Percentiles rank a stretch among this genome's conserved stretches.
These are phyloP conservation scores for Claviceps spartinae DNA, from an alignment of 2,329 filamentous ascomycete genomes.

Conservation along the genomic window DNA sequence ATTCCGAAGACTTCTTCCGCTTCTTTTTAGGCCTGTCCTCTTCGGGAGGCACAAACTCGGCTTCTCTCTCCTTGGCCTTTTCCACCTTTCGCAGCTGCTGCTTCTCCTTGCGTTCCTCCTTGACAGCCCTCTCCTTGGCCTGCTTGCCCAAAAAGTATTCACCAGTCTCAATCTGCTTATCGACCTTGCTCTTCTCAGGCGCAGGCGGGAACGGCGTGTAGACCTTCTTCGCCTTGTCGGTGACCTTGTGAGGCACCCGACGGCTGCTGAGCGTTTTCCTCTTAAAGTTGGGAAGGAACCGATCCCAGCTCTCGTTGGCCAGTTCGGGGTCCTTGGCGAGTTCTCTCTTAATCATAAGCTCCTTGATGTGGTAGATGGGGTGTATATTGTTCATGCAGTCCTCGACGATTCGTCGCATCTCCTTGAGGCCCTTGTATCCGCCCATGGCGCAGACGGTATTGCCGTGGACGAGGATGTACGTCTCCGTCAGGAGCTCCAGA, in stretches of 20 bases:
- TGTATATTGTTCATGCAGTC: slow-evolving; percentile 97
- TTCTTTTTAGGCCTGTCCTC: slow-evolving; percentile 56
- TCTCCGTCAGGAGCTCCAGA: slow-evolving; percentile 78
- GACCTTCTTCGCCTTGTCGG: slow-evolving; percentile 82
- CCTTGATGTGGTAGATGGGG: slow-evolving; percentile 68
- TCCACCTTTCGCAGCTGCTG: slow-evolving; percentile 81
- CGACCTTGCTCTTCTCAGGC: slow-evolving; percentile 97
- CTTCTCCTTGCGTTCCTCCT: slow-evolving; percentile 69
- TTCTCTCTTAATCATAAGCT: slow-evolving; percentile 87
- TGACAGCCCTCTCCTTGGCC: slow-evolving; percentile 71
- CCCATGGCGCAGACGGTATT: slow-evolving; percentile 93
- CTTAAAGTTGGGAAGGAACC: slow-evolving; percentile 95
- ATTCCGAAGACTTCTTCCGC: slow-evolving; percentile 39
- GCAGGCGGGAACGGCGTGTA: slow-evolving; percentile 97
- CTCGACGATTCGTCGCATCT: slow-evolving; percentile 76
- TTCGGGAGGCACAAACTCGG: slow-evolving; percentile 76
- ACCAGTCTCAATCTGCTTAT: slow-evolving; percentile 92
- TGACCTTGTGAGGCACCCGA: slow-evolving; percentile 68
- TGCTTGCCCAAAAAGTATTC: slow-evolving; percentile 94
- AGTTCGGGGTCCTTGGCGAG: slow-evolving; percentile 80
- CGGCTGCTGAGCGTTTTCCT: slow-evolving; percentile 80
- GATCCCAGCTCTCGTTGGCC: slow-evolving; percentile 82
- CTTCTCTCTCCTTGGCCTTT: slow-evolving; percentile 71
- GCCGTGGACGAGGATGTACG: slow-evolving; percentile 90
- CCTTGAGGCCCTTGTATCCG: slow-evolving; percentile 82